Evolutionary conservation across 257 asterid genomes (phyloP).

Genomic region (Solanum pimpinellifolium): DNA sequence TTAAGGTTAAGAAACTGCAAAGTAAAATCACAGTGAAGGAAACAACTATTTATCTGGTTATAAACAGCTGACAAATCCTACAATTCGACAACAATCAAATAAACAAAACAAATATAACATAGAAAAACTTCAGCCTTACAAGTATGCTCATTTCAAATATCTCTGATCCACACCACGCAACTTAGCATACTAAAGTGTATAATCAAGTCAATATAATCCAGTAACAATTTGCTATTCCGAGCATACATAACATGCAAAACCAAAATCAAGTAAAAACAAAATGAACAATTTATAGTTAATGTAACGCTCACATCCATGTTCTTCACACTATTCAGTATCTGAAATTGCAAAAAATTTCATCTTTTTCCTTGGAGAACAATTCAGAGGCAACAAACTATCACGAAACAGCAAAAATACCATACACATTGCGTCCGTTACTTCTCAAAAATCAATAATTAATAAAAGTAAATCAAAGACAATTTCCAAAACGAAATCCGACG

Average conservation of each 20-base stretch:
- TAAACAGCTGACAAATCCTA: neutral
- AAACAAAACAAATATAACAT: neutral
- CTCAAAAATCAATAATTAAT: neutral
- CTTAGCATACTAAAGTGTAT: neutral
- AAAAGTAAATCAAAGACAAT: neutral
- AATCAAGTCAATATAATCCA: neutral
- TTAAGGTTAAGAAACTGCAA: slow-evolving; percentile 4
- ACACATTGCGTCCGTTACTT: neutral
- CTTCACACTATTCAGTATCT: neutral
- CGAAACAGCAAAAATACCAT: neutral
- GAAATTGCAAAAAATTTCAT: neutral
- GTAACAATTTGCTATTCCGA: neutral
- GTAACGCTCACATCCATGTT: neutral
- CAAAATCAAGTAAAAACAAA: neutral
- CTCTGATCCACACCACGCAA: neutral
- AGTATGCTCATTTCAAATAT: neutral
- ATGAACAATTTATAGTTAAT: neutral
- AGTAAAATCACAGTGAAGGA: neutral
- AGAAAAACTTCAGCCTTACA: neutral
- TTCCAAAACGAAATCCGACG: neutral
- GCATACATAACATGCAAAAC: neutral
- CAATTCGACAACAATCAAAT: neutral
- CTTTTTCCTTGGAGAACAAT: neutral
- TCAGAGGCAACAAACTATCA: neutral
- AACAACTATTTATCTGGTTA: neutral